Conservation (phyloP, 805 yeast genomes). For the Vanderwaltozyma tropicalis region DNA sequence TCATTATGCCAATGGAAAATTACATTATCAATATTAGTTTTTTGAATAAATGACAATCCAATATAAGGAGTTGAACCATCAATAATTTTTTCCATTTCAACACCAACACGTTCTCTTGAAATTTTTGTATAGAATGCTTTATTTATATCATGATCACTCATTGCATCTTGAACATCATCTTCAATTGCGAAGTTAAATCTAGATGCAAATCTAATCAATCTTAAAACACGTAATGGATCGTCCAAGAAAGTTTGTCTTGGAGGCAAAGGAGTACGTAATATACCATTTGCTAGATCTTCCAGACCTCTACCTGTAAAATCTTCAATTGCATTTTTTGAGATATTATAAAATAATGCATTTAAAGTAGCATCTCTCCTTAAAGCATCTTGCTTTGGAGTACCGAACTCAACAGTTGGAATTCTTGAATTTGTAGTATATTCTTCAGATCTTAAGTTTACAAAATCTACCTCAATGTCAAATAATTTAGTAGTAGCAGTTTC, state of each 20-base stretch:
- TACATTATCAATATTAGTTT: slow-evolving; percentile 44
- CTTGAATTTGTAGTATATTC: slow-evolving; percentile 74
- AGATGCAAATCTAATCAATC: slow-evolving; percentile 79
- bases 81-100: slow-evolving; percentile 72
- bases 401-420: slow-evolving; percentile 74
- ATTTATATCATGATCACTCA: slow-evolving; percentile 51
- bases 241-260: slow-evolving; percentile 82
- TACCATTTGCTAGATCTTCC: slow-evolving; percentile 55
- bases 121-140: slow-evolving; percentile 58
- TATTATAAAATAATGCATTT: slow-evolving; percentile 83
- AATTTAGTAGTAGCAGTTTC: slow-evolving; percentile 92
- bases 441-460: slow-evolving; percentile 84
- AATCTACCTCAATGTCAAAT: slow-evolving; percentile 79
- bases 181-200: slow-evolving; percentile 64
- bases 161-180: slow-evolving; percentile 45
- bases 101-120: slow-evolving; percentile 83
- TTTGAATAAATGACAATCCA: slow-evolving; percentile 51
- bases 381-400: slow-evolving; percentile 90
- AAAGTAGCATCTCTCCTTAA: slow-evolving; percentile 89
- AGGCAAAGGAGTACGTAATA: slow-evolving; percentile 78
- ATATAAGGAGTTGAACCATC: slow-evolving; percentile 48
- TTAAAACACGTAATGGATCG: slow-evolving; percentile 83
- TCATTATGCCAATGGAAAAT: slow-evolving; percentile 41
- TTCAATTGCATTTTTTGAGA: slow-evolving; percentile 58
- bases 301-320: slow-evolving; percentile 77